Evolutionary conservation across 805 yeast genomes (phyloP).

Genomic region (Henningerozyma blattae): DNA sequence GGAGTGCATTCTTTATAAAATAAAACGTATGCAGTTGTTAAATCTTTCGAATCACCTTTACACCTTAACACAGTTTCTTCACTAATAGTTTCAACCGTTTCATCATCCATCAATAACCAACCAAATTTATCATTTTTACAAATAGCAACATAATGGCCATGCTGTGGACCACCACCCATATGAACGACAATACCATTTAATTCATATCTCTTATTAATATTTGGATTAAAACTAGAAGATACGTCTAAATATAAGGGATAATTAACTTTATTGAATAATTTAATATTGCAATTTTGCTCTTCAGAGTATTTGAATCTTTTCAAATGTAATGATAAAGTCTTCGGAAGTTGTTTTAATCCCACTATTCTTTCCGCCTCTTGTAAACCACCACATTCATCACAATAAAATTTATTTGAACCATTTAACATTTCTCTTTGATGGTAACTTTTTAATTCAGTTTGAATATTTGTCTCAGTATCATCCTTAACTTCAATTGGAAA

Average conservation of each 20-base stretch:
- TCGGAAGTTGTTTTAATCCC: constrained; percentile 67
- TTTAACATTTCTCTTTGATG: constrained; percentile 76
- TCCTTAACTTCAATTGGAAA: constrained; percentile 74
- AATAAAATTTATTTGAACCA: constrained; percentile 83
- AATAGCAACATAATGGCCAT: constrained; percentile 88
- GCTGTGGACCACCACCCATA: constrained; percentile 95
- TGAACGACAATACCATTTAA: constrained; percentile 82
- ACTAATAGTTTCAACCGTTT: constrained; percentile 79
- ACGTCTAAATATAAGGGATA: constrained; percentile 67
- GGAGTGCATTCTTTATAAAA: constrained; percentile 42
- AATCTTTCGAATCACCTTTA: constrained; percentile 78
- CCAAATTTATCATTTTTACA: constrained; percentile 69
- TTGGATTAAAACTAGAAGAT: constrained; percentile 36
- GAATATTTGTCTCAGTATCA: constrained; percentile 60
- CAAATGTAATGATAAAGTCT: constrained; percentile 68
- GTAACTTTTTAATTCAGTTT: constrained; percentile 33
- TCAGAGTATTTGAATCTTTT: constrained; percentile 91
- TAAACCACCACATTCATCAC: constrained; percentile 79
- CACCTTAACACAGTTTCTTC: constrained; percentile 74
- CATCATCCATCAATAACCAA: constrained; percentile 93
- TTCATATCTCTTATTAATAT: constrained; percentile 52
- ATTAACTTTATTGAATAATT: constrained; percentile 72
- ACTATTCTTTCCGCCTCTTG: constrained; percentile 92
- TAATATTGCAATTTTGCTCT: constrained; percentile 64
- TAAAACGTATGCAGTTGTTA: constrained; percentile 84